Base-by-base conservation (phyloP, 345 rosid genomes). In the Pelargonium nanum region DNA sequence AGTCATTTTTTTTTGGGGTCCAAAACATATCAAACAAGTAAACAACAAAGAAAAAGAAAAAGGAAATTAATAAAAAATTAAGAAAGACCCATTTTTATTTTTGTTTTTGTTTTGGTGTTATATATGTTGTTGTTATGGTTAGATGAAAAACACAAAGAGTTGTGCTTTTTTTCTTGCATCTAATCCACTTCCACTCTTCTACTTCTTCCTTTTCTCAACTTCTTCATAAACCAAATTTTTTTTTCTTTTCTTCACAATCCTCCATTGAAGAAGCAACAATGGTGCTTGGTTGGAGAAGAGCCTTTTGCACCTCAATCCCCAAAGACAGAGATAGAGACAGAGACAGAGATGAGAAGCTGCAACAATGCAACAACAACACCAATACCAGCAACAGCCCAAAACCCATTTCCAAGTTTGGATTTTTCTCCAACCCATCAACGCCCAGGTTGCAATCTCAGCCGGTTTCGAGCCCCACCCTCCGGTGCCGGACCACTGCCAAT, bases 381-480 rank as follows among this genome's bases (percentile, higher is more conserved):
- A 64, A 24, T 65, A 50, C 40, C 56, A 63, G 30, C 55, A 57
- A 28, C 64, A 34, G 81, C 72, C 85, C 81, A 3, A 81, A 83
- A 69, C 70, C 85, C 10, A 48, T 80, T 58, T 81, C 86, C 23
- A 85, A 73, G 69, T 82, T 91, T 44, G 89, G 86, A 0, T 85
- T 90, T 61, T 85, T 90, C 74, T 85, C 91, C 5, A 83, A 87
- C 68, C 87, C 93, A 55, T 81, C 96, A n/a, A 83, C 97, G 19
- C 96, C 97, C 1, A 78, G 79, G 21, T 70, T 77, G 3, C 83
- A 74, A 56, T 57, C 89, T 40, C 83, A 79, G 57, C 79, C 73
- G 19, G 74, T 71, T 61, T 74, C 82, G 3, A 65, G 56, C 64
- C 71, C 88, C 7, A 64, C 60, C 16, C 79, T 85, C 68, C 83